Percentiles rank a stretch among this genome's conserved stretches.
phyloP scores from a whole-genome alignment of 495 filamentous ascomycete species.

The Sphaerosporella brunnea region DNA sequence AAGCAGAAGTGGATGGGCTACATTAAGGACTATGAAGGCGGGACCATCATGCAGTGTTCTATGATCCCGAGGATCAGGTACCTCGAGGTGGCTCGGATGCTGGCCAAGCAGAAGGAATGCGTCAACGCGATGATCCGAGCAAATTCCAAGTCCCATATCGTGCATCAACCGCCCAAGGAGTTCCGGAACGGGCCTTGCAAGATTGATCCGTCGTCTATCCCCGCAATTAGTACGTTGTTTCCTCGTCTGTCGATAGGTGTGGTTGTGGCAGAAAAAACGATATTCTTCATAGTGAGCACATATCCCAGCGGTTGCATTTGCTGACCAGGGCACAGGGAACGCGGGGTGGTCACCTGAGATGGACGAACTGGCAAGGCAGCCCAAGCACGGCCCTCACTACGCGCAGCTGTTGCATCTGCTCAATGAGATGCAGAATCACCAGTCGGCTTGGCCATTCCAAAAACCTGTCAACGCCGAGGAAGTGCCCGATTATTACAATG shows the following conservation, averaged over 20 bases:
- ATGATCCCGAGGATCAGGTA: constrained; percentile 94
- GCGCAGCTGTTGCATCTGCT: constrained; percentile 81
- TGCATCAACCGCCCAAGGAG: constrained; percentile 56
- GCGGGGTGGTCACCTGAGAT: constrained; percentile 91
- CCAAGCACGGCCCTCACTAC: constrained; percentile 94
- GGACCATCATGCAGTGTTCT: constrained; percentile 97
- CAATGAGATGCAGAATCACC: constrained; percentile 88
- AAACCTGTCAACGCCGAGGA: constrained; percentile 89
- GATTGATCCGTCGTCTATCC: constrained; percentile 28
- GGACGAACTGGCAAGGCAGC: constrained; percentile 89
- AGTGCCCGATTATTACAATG: constrained; percentile 92
- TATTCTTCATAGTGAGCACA: too few relatives aligned
- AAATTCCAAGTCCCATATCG: constrained; percentile 70
- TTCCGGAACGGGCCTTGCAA: constrained; percentile 41
- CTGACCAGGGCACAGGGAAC: constrained; percentile 9
- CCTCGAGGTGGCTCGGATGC: constrained; percentile 82
- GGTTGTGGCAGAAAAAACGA: too few relatives aligned
- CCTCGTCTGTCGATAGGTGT: background rate
- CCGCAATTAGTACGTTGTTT: constrained; percentile 24
- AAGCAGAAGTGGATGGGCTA: constrained; percentile 95
- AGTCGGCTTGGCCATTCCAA: constrained; percentile 81
- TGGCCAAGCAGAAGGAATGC: constrained; percentile 89
- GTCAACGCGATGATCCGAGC: constrained; percentile 88
- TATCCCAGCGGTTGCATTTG: background rate
- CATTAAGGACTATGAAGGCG: constrained; percentile 98